Base-by-base conservation (phyloP, 495 filamentous ascomycete species). In the Aspergillus campestris region DNA sequence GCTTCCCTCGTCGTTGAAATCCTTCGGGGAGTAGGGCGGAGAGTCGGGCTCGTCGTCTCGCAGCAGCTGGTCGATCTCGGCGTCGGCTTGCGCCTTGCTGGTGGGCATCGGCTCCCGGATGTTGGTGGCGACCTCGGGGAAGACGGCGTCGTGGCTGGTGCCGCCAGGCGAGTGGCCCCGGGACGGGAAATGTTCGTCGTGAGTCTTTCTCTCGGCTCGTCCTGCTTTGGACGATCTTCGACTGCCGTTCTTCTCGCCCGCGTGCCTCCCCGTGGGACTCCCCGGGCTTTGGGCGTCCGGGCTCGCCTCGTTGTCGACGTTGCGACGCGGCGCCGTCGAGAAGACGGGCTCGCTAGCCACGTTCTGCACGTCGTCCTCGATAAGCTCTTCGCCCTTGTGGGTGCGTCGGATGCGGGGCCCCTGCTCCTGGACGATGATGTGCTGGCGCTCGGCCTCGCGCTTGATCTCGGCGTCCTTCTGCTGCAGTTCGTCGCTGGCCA, bases 361-460 rank as follows among this genome's bases (percentile, higher is more conserved):
- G 47, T 57, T 57, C 29, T 73, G 60, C 14, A 56, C 55, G 5
- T 83, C 86, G 30, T 85, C 81, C 41, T 86, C 88, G 31, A 98
- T 77, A 10, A 94, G 47, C 57, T 98, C 92, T 47, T 96, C 90
- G 28, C 92, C 92, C 63, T 96, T 98, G 61, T 97, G 92, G 2
- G 91, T 96, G 51, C 85, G 81, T 54, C 89, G 78, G 45, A 95
- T 84, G 4, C 89, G 80, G 6, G 91, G 92, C 0, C 79, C 81
- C 52, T 90, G 81, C 32, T 94, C 87, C 33, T 87, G 80, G 29
- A 90, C 75, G 41, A 94, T 79, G 39, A 90, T 86, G 41, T 88
- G 81, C 52, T 95, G 89, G 50, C 92, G 85, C 50, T 96, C 92
- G 1, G 84, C 81, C 59, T 90, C 84, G 41, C 81, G 75, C 52